phyloP scores from a whole-genome alignment of 2,329 filamentous ascomycete species.

The Diplodia corticola region DNA sequence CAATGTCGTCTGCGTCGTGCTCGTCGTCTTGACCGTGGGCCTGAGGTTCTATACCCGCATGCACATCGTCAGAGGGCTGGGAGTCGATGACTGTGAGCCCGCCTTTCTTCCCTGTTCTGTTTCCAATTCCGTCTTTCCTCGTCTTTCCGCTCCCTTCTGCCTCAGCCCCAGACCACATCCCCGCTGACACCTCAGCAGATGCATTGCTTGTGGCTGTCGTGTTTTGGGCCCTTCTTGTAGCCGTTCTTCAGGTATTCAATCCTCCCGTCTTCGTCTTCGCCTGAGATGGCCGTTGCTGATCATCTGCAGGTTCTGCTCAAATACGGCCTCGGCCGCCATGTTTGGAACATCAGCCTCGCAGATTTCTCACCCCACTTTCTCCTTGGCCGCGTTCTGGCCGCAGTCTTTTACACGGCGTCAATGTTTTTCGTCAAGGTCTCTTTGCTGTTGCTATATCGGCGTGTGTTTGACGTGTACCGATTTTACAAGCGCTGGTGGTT shows the following conservation, averaged over 20 bases:
- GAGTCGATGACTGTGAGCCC: constrained; percentile 5
- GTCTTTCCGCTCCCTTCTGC: neutral
- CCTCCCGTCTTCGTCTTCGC: too few species aligned
- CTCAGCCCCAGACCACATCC: neutral
- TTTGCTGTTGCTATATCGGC: constrained; percentile 22
- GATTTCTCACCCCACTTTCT: neutral
- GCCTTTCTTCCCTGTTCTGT: neutral
- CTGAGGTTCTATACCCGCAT: constrained; percentile 11
- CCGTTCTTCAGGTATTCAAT: neutral
- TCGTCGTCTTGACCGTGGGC: neutral
- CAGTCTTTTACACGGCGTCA: constrained; percentile 19
- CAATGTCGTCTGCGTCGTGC: neutral
- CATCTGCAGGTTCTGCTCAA: neutral
- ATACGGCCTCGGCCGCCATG: neutral
- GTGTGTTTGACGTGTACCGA: constrained; percentile 18
- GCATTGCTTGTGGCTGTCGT: neutral
- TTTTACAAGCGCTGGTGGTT: constrained; percentile 15
- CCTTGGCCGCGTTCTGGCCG: neutral
- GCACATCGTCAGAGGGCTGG: constrained; percentile 3
- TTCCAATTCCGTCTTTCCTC: neutral
- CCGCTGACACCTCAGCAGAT: constrained; percentile 6
- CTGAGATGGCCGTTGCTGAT: neutral
- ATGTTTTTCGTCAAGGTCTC: constrained; percentile 25
- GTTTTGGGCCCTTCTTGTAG: neutral
- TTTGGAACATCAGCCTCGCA: constrained; percentile 12